Evolutionary conservation across 2,329 filamentous ascomycete genomes (phyloP), one percentile per base, ranked within the genome.

Genomic region (Fusarium sp.): DNA sequence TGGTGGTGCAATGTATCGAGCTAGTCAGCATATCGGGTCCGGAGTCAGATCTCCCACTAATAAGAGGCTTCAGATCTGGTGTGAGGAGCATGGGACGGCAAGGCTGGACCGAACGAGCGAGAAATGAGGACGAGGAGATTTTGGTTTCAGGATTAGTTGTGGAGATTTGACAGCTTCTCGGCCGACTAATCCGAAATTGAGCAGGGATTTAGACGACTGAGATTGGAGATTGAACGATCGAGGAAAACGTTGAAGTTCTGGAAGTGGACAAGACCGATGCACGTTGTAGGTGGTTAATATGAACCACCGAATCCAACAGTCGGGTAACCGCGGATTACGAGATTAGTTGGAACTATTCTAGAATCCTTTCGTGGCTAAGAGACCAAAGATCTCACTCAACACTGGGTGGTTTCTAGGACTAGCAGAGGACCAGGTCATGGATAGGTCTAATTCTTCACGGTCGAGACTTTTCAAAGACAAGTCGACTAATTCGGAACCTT

Each of bases 1-100:
- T 64, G 56, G 65, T 74, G 57, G 70, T 68, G 51, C 60, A 67
- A 73, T 65, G 53, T 52, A 61, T 48, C 59, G 54, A 41, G 10
- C 68, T 54, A 58, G 57, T 73, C 69, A 62, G 65, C 66, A 64
- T 67, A 67, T 65, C n/a, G 30, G 41, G 58, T 40, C 61, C 64
- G 65, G 69, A 40, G 56, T 60, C 42, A 70, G 61, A 74, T 75
- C 72, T 59, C 74, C 74, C 74, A 74, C 74, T 71, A 74, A 76
- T 75, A 58, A 51, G 64, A 71, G 52, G 29, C 29, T 47, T 20
- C 16, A 44, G 42, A 64, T 44, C 61, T 71, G 61, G 62, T 57
- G 40, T 70, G 71, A 75, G 57, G 65, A 61, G 42, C 72, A 59
- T 45, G 67, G 74, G 61, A 66, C 49, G 65, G 52, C 62, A 67